A percentile compares a stretch with the other conserved stretches of the same genome.
These are phyloP conservation scores for Anisodus acutangulus DNA, from an alignment of 257 asterid species.

Conservation along the genomic window DNA sequence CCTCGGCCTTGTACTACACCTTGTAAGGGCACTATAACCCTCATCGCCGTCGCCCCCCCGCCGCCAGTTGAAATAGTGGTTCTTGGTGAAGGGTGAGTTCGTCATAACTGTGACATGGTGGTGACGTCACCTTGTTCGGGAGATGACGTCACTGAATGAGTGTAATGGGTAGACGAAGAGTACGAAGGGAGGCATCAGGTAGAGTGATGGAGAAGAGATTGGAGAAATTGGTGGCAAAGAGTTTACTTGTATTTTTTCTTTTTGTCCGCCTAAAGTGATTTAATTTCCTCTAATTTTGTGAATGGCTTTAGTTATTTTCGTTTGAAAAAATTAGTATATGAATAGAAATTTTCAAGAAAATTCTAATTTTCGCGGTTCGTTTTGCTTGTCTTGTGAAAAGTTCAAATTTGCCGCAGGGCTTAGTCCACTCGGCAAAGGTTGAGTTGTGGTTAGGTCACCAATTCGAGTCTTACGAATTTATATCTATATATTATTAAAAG, in stretches of 20 bases:
- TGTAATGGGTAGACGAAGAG: conserved; percentile 32
- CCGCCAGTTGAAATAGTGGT: conserved; percentile 45
- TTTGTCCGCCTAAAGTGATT: not conserved
- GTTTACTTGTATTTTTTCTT: conserved; percentile 20
- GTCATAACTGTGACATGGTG: conserved; percentile 49
- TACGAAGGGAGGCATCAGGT: conserved; percentile 21
- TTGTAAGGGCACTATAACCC: conserved; percentile 80
- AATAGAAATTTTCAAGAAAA: conserved; percentile 7
- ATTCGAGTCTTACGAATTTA: too few relatives aligned
- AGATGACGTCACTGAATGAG: not conserved
- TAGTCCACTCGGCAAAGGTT: not conserved
- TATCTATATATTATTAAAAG: too few relatives aligned
- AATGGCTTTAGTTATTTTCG: not conserved
- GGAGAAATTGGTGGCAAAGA: conserved; percentile 34
- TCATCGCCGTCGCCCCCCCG: conserved; percentile 62
- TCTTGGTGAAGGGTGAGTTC: conserved; percentile 32
- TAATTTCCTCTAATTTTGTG: not conserved
- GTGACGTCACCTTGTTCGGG: not conserved
- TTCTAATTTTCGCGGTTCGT: conserved; percentile 31
- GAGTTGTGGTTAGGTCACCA: too few relatives aligned
- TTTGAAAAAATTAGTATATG: not conserved
- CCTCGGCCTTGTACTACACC: conserved; percentile 75
- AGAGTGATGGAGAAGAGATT: conserved; percentile 39
- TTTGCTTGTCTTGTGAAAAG: not conserved
- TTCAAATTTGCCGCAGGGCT: not conserved